A percentile compares a stretch with the other conserved stretches of the same genome.
Conservation (phyloP, 208 protist species). For the Spongospora subterranea region DNA sequence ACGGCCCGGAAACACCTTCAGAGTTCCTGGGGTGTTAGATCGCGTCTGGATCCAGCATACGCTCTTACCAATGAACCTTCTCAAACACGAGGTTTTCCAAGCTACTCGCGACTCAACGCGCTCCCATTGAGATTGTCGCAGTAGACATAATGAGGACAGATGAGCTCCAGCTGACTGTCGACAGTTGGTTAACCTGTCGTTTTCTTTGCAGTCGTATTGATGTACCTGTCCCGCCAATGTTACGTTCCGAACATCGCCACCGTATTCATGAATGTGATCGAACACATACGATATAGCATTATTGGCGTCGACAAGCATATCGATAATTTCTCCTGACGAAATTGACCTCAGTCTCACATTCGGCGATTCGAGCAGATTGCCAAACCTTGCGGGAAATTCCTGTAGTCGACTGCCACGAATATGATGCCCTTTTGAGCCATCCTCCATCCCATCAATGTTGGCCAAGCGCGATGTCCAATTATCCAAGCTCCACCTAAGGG, state of each 20-base stretch:
- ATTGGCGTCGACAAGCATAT: slow-evolving; percentile 28
- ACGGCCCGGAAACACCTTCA: slow-evolving; percentile 5
- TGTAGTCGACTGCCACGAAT: slow-evolving; percentile 56
- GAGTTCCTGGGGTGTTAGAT: too few relatives aligned
- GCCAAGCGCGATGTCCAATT: slow-evolving; percentile 52
- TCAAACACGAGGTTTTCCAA: background rate
- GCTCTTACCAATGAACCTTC: slow-evolving; percentile 40
- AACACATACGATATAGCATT: slow-evolving; percentile 18
- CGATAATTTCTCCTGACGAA: background rate
- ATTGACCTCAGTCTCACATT: background rate
- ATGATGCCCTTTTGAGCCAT: slow-evolving; percentile 43
- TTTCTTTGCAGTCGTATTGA: background rate
- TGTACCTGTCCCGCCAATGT: slow-evolving; percentile 38
- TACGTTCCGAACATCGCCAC: background rate
- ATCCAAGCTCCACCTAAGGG: slow-evolving; percentile 51
- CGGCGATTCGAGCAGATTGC: too few relatives aligned
- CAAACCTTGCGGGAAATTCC: slow-evolving; percentile 49
- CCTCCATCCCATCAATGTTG: slow-evolving; percentile 13
- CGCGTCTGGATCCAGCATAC: too few relatives aligned
- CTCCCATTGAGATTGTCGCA: background rate
- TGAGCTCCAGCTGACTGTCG: slow-evolving; percentile 40
- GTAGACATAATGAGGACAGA: background rate
- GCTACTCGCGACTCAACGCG: background rate
- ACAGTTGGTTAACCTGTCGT: background rate
- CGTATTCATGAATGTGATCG: background rate